Base-by-base conservation (phyloP, 2,329 filamentous ascomycete genomes). In the Fusarium xyrophilum region DNA sequence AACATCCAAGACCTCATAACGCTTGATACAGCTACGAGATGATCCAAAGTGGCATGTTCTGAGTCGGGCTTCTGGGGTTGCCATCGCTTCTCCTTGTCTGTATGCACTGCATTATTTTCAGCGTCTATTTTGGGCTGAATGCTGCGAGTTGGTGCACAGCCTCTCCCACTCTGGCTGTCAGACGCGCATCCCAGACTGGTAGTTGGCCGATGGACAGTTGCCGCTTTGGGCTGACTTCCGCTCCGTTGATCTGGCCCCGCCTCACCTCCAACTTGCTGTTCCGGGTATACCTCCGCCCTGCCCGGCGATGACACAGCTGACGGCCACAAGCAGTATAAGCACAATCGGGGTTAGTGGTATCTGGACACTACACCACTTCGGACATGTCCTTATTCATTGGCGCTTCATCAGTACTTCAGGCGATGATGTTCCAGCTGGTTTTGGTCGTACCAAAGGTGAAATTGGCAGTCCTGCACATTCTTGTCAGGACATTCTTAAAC, bases 1-100 rank as follows among this genome's bases (percentile, higher is more conserved):
- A 28, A 2, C 13, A 15, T 28, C 5, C 9, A 5, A 15, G 25
- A 11, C 3, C 17, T 14, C 13, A 6, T 14, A 15, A 2, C 6
- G 3, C 5, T 11, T n/a, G 19, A n/a, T 28, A 15, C 9, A 14
- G 8, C 25, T 4, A n/a, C 23, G 13, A 11, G 19, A 28, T n/a
- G 19, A 15, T 44, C 7, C 13, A 11, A 28, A 14, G 6, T 5
- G 19, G 6, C 6, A 15, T 11, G 13, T 7, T 6, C 4, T n/a
- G 2, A 15, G 19, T 28, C 3, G 13, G 6, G 5, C 3, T 3
- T 0, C 13, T n/a, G 19, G n/a, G 1, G 11, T n/a, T 28, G 4
- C 2, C 25, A 28, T 4, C 2, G 4, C 25, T 28, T 15, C 13
- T 15, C 11, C 13, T 6, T 28, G 9, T 3, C 19, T 3, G 6